A percentile compares a stretch with the other conserved stretches of the same genome.
These are phyloP conservation scores for Cryptococcus amylolentus DNA, from an alignment of 1,284 basidiomycete genomes.

Conservation along the genomic window DNA sequence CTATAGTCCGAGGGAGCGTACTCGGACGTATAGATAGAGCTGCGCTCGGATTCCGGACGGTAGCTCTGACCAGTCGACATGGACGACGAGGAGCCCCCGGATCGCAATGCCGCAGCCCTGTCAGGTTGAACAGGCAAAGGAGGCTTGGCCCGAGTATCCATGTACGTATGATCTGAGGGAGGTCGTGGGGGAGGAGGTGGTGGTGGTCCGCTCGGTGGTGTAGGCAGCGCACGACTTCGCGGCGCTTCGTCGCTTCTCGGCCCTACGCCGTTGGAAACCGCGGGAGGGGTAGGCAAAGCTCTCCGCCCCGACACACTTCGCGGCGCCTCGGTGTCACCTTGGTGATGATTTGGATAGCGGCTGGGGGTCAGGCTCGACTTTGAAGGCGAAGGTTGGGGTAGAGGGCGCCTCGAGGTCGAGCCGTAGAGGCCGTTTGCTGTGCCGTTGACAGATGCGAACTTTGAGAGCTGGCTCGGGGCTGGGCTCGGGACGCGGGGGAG, in stretches of 20 bases:
- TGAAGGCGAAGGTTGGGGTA: slow-evolving; percentile 18
- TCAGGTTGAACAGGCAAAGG: neutral
- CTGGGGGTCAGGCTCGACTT: slow-evolving; percentile 4
- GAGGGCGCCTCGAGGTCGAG: slow-evolving; percentile 12
- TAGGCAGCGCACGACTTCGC: slow-evolving; percentile 7
- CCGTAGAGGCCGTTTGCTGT: slow-evolving; percentile 3
- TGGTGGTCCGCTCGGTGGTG: slow-evolving; percentile 5
- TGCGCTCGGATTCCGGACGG: neutral
- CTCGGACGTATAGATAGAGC: slow-evolving; percentile 7
- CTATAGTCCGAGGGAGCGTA: slow-evolving; percentile 1
- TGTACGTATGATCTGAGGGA: neutral
- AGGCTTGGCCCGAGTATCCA: neutral
- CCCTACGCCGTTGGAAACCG: neutral
- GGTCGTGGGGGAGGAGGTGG: slow-evolving; percentile 18
- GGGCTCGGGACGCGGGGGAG: neutral
- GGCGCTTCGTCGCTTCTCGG: neutral
- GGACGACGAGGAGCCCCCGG: neutral
- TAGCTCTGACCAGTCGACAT: neutral
- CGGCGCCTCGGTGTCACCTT: neutral
- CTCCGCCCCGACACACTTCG: slow-evolving; percentile 4
- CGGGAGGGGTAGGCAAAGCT: slow-evolving; percentile 15
- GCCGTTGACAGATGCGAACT: neutral
- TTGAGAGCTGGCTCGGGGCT: slow-evolving; percentile 1
- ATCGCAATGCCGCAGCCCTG: neutral
- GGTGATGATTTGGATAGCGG: neutral